Evolutionary conservation across 257 asterid genomes (phyloP).

Genomic region (Ehretia macrophylla): DNA sequence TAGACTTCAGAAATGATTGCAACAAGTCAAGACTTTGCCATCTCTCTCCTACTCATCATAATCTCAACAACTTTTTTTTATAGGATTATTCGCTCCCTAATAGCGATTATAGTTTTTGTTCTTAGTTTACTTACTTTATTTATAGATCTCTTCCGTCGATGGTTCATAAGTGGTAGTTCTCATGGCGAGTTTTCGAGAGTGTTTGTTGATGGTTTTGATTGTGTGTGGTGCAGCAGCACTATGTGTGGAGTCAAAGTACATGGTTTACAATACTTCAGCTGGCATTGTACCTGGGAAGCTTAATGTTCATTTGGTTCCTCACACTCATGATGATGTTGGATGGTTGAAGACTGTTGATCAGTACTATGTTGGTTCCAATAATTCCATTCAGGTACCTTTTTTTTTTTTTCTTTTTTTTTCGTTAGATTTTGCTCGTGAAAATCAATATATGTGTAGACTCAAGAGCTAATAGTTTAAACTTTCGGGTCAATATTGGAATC

Average conservation of each 20-base stretch:
- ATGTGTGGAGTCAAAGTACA: slow-evolving; percentile 53
- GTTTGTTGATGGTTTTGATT: slow-evolving; percentile 22
- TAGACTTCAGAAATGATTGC: too few relatives aligned
- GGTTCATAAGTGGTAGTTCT: neutral
- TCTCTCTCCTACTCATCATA: neutral
- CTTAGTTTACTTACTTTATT: neutral
- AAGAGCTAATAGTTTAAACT: too few relatives aligned
- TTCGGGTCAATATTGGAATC: neutral
- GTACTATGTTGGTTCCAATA: slow-evolving; percentile 93
- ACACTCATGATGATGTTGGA: slow-evolving; percentile 95
- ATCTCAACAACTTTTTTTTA: neutral
- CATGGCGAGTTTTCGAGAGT: neutral
- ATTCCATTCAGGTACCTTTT: slow-evolving; percentile 69
- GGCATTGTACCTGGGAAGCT: slow-evolving; percentile 61
- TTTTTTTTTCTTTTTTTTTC: too few relatives aligned
- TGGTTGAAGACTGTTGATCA: slow-evolving; percentile 97
- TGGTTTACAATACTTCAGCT: slow-evolving; percentile 71
- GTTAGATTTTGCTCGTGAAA: too few relatives aligned
- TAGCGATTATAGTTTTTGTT: neutral
- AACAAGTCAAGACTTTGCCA: neutral
- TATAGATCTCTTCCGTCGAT: neutral
- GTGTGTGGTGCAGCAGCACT: slow-evolving; percentile 17
- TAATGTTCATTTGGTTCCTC: slow-evolving; percentile 96
- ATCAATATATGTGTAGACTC: neutral
- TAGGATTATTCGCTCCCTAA: neutral